These are phyloP conservation scores for Usnea hakonensis DNA, from an alignment of 495 filamentous ascomycete genomes.

Conservation along the genomic window DNA sequence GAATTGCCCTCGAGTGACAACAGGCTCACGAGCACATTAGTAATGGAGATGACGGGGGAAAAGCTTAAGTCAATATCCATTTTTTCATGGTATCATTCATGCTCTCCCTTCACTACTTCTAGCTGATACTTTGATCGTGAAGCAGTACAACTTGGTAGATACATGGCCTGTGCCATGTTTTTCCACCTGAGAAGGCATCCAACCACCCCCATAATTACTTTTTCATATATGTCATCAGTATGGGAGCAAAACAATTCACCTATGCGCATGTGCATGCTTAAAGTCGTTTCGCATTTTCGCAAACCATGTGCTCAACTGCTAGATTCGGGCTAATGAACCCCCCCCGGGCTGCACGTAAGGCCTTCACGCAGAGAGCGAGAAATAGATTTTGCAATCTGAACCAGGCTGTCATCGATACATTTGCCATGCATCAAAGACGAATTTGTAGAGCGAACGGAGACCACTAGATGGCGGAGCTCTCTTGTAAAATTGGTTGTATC, in stretches of 20 bases:
- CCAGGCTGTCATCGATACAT: background rate
- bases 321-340: background rate
- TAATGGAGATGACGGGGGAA: background rate
- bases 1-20: background rate
- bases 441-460: background rate
- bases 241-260: background rate
- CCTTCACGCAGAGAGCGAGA: background rate
- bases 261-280: slow-evolving; percentile 7
- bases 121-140: slow-evolving; percentile 5
- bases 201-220: background rate
- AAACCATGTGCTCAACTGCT: background rate
- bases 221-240: slow-evolving; percentile 3
- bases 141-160: slow-evolving; percentile 9
- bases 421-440: background rate
- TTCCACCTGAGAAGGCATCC: slow-evolving; percentile 8
- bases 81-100: background rate
- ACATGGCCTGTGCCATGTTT: slow-evolving; percentile 1
- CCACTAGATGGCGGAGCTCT: background rate
- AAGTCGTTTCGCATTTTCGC: slow-evolving; percentile 2
- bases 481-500: background rate
- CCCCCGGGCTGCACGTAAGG: background rate
- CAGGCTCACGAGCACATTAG: background rate
- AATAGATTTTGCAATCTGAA: background rate
- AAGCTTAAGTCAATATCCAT: background rate
- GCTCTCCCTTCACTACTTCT: background rate